Percentiles rank a stretch among this genome's conserved stretches.
phyloP scores from a whole-genome alignment of 768 basidiomycete species.

The Lactarius deliciosus region DNA sequence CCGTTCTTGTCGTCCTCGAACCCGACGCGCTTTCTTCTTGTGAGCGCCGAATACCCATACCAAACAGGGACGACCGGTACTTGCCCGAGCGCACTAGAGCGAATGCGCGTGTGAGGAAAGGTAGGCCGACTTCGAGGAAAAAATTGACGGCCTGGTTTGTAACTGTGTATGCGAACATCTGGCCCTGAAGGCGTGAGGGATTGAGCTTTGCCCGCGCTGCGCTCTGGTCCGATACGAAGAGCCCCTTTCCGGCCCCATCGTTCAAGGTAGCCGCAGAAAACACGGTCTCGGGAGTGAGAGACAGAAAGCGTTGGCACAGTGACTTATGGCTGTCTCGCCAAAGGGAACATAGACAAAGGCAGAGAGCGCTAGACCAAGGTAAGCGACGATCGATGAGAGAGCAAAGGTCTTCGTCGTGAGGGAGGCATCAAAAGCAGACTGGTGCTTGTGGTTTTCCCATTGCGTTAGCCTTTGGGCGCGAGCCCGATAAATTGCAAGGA shows the following conservation, averaged over 20 bases:
- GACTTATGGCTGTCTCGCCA: slow-evolving; percentile 77
- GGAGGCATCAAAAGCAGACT: slow-evolving; percentile 71
- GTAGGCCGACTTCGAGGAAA: slow-evolving; percentile 77
- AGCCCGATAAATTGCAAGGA: slow-evolving; percentile 70
- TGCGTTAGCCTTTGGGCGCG: slow-evolving; percentile 68
- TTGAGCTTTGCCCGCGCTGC: slow-evolving; percentile 57
- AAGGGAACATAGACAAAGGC: slow-evolving; percentile 96
- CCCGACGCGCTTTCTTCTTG: slow-evolving; percentile 66
- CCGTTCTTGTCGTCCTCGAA: slow-evolving; percentile 67
- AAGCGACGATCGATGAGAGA: slow-evolving; percentile 85
- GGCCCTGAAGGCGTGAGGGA: slow-evolving; percentile 72
- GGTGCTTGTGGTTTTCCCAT: slow-evolving; percentile 91
- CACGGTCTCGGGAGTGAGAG: slow-evolving; percentile 29
- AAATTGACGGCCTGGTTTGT: slow-evolving; percentile 84
- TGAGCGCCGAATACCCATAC: slow-evolving; percentile 28
- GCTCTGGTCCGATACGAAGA: slow-evolving; percentile 19
- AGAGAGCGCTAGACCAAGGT: slow-evolving; percentile 87
- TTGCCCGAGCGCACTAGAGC: slow-evolving; percentile 46
- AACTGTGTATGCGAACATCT: slow-evolving; percentile 92
- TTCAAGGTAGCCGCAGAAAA: slow-evolving; percentile 26
- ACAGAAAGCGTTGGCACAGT: slow-evolving; percentile 39
- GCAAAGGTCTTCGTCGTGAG: slow-evolving; percentile 91
- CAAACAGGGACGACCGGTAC: slow-evolving; percentile 27
- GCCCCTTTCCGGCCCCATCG: slow-evolving; percentile 31
- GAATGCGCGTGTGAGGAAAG: slow-evolving; percentile 67